Conservation (phyloP, 306 rosid genomes). For the Acacia melanoxylon region DNA sequence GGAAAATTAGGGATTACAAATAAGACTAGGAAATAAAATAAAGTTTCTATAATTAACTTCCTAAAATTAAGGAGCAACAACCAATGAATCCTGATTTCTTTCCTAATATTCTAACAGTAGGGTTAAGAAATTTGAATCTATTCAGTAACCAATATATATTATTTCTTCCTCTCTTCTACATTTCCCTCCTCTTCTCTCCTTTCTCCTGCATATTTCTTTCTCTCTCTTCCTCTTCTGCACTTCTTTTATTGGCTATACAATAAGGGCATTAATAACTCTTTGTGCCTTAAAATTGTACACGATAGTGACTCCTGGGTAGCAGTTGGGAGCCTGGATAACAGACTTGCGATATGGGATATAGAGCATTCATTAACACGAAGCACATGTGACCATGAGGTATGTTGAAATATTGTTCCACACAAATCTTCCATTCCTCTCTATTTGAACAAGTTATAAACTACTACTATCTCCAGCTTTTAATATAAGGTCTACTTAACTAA, state of each 20-base stretch:
- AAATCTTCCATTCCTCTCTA: neutral
- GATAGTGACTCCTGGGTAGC: slow-evolving; percentile 76
- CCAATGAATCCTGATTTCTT: too few relatives aligned
- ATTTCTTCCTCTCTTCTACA: neutral
- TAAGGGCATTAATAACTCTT: neutral
- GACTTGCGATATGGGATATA: slow-evolving; percentile 79
- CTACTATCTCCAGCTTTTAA: too few relatives aligned
- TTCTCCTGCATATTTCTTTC: too few relatives aligned
- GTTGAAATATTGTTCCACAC: slow-evolving; percentile 19
- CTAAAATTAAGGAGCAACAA: too few relatives aligned
- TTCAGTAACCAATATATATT: neutral
- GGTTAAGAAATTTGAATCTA: neutral
- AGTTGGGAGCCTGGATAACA: slow-evolving; percentile 79
- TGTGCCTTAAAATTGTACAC: slow-evolving; percentile 25
- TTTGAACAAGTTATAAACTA: neutral
- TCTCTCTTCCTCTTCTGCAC: neutral
- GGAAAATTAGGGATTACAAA: too few relatives aligned
- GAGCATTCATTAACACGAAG: slow-evolving; percentile 64
- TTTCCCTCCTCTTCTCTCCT: neutral
- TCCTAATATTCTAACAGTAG: neutral
- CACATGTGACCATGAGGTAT: slow-evolving; percentile 81
- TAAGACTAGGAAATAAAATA: too few relatives aligned
- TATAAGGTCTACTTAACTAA: too few relatives aligned
- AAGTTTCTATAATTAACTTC: too few relatives aligned
- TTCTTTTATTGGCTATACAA: neutral